Evolutionary conservation across 1,284 basidiomycete species (phyloP).

Genomic region (Megacollybia platyphylla): DNA sequence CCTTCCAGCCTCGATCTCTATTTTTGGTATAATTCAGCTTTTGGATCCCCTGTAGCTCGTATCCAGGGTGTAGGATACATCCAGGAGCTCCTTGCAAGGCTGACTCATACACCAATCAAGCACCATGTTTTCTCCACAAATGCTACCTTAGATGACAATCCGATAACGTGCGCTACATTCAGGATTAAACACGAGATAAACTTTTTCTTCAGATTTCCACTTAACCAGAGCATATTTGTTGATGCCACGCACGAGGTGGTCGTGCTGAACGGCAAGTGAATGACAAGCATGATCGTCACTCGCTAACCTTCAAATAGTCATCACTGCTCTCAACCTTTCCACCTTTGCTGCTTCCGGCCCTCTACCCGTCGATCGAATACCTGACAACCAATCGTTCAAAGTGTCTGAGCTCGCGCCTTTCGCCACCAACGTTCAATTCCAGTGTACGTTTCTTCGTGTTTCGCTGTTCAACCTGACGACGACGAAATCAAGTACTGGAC

Average conservation of each 20-base stretch:
- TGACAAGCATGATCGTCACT: conserved; percentile 2
- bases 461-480: conserved; percentile 2
- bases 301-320: conserved; percentile 22
- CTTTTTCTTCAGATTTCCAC: conserved; percentile 41
- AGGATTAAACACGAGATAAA: too few relatives aligned
- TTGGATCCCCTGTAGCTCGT: conserved; percentile 67
- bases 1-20: conserved; percentile 29
- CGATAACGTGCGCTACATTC: conserved; percentile 22
- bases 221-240: conserved; percentile 72
- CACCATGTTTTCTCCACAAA: conserved; percentile 71
- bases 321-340: conserved; percentile 67
- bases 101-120: conserved; percentile 63
- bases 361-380: conserved; percentile 64
- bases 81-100: conserved; percentile 69
- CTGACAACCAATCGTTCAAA: conserved; percentile 44
- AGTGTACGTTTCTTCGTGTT: conserved; percentile 24
- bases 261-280: conserved; percentile 54
- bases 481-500: conserved; percentile 31
- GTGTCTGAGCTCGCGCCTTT: conserved; percentile 65
- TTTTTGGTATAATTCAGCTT: conserved; percentile 67
- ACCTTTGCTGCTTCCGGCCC: conserved; percentile 57
- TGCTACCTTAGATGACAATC: conserved; percentile 59
- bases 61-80: conserved; percentile 81
- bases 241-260: conserved; percentile 79
- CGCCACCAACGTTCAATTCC: conserved; percentile 67